Evolutionary conservation across 805 yeast genomes (phyloP), one percentile per base, ranked within the genome.

Genomic region (Citeromyces nyonsensis): DNA sequence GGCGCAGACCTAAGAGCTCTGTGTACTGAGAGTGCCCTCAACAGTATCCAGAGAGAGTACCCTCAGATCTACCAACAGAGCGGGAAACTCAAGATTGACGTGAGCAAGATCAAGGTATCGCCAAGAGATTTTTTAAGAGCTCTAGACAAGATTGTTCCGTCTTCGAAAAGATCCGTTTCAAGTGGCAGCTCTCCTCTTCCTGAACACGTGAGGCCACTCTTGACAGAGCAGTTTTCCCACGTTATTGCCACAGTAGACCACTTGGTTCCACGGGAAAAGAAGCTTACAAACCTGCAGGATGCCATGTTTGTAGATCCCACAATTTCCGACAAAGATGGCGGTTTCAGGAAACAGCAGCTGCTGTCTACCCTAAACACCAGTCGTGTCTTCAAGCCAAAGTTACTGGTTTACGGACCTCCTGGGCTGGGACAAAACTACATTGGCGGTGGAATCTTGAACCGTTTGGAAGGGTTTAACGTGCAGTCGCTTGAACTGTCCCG

Each of bases 1-100:
- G 98, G 98, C 59, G 97, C 98, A 3, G 98, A 91, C 52, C 59
- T 91, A 39, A 61, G 95, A 35, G 95, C 97, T 0, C 58, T 91
- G 22, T 85, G 97, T 51, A 88, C 97, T 0, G 98, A 91, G 49
- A 86, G 96, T 22, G 97, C 97, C 0, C 61, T 91, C 39, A 76
- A 79, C 44, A 77, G 95, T 44, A 88, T 91, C 27, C 96, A 88
- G 54, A 61, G 97, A 40, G 70, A 77, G 30, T 88, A 78, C 43
- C 99, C 99, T 0, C 97, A 91, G 52, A 88, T 91, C 29, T 91
- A 91, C 52, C 57, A 66, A 39, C 67, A 86, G 7, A 62, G 66
- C 33, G 80, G 79, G 31, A 88, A 85, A 47, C 61, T 88, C 28
- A 51, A 60, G 29, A 77, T 91, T 24, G 73, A 85, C 46, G 83